Base-by-base conservation (phyloP, 225 moss, liverwort and hornwort genomes). In the Physcomitrellopsis africana region DNA sequence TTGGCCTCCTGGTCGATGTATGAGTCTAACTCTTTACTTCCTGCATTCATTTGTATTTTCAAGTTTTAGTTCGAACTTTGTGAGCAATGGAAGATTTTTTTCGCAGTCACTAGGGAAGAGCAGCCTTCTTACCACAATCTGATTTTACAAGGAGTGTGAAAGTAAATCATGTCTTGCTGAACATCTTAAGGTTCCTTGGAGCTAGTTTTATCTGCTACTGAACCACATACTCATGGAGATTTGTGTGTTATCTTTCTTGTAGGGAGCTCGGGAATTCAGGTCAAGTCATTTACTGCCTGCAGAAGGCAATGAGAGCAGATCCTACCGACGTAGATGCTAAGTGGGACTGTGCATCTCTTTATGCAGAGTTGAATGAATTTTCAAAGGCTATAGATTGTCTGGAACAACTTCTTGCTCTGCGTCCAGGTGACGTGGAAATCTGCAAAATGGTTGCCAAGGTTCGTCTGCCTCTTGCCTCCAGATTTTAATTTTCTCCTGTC, bases 401-500 rank as follows among this genome's bases (percentile, higher is more conserved):
- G 81, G 93, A 99, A 72, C 99, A 99, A 81, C 89, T 99, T 69
- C 80, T 92, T 54, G 63, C 71, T 67, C 82, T 86, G 66, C 91
- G 95, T 56, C 90, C 95, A 48, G 85, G 89, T 77, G 99, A 99
- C 78, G 91, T 88, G 15, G 99, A 95, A 78, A 85, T 92, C 47
- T 95, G 99, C 92, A 99, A 93, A 83, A 99, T 99, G 99, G 92
- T 99, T 78, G 92, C 99, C 32, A 93, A 92, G 95, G 95, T 95
- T 76, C 27, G 79, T 77, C 19, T 78, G 41, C 81, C 77, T 61
- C 60, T 82, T 65, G 7, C 56, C 22, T 60, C 16, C 12, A 79
- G 29, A 57, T 59, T 67, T 56, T 10, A 57, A 12, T 27, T 72
- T 1, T 56, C 52, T 19, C n/a, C 16, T 65, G 41, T 20, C 46